Evolutionary conservation across 2,329 filamentous ascomycete genomes (phyloP).

Genomic region (Pseudogymnoascus sp.): DNA sequence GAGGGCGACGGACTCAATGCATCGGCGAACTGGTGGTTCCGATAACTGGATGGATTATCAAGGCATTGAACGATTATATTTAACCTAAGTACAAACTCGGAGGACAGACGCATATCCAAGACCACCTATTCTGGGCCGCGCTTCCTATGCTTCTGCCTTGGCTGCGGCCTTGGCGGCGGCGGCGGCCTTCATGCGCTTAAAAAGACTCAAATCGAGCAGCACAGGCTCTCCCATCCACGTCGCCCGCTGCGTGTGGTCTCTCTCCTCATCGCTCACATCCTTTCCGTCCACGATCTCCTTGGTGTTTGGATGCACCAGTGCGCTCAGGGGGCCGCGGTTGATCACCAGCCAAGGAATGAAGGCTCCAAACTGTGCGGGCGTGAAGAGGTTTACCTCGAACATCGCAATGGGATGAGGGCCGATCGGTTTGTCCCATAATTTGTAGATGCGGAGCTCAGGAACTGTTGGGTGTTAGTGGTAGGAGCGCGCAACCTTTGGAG

Average conservation of each 20-base stretch:
- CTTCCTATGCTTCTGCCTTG: neutral
- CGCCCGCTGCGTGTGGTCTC: slow-evolving; percentile 38
- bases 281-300: slow-evolving; percentile 34
- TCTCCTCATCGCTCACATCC: slow-evolving; percentile 20
- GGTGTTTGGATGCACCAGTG: slow-evolving; percentile 76
- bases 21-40: slow-evolving; percentile 67
- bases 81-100: neutral
- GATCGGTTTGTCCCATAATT: slow-evolving; percentile 65
- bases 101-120: neutral
- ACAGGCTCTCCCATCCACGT: slow-evolving; percentile 67
- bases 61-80: neutral
- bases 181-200: slow-evolving; percentile 29
- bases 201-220: slow-evolving; percentile 48
- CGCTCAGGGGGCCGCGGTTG: slow-evolving; percentile 72
- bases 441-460: slow-evolving; percentile 77
- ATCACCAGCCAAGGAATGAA: slow-evolving; percentile 81
- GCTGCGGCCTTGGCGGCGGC: neutral
- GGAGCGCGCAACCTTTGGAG: neutral
- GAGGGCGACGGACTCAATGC: slow-evolving; percentile 36
- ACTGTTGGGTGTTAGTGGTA: slow-evolving; percentile 40
- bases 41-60: slow-evolving; percentile 35
- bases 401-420: slow-evolving; percentile 79
- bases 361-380: slow-evolving; percentile 78
- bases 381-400: slow-evolving; percentile 89
- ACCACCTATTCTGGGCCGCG: neutral